These are phyloP conservation scores for Trichoderma guizhouense DNA, from an alignment of 2,329 filamentous ascomycete genomes.

Conservation along the genomic window DNA sequence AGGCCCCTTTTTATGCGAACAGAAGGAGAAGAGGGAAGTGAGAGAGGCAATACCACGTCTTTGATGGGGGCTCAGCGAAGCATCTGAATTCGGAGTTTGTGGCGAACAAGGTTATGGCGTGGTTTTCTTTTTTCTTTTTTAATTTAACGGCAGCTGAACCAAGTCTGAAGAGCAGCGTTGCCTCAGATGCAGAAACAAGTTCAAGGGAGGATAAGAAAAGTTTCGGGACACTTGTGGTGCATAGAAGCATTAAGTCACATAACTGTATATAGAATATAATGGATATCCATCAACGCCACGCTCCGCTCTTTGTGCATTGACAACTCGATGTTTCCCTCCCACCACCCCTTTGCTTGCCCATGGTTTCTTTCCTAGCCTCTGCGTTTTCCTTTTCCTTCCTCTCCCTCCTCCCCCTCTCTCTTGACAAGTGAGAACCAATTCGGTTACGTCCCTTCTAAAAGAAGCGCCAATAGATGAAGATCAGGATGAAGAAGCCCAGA, in stretches of 20 bases:
- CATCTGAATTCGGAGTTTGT: constrained; percentile 15
- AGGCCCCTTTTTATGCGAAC: neutral
- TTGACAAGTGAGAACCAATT: neutral
- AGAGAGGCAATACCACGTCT: constrained; percentile 9
- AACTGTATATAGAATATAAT: constrained; percentile 25
- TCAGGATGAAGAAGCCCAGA: constrained; percentile 74
- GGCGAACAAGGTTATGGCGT: constrained; percentile 6
- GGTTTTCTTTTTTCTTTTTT: neutral
- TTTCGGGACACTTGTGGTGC: constrained; percentile 5
- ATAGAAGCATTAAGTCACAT: constrained; percentile 22
- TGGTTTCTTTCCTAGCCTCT: neutral
- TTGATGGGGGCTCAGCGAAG: constrained; percentile 7
- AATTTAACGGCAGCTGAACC: neutral
- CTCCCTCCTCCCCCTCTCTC: neutral
- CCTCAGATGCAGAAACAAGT: neutral
- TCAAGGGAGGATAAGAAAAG: neutral
- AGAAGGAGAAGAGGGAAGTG: neutral
- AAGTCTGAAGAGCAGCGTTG: constrained; percentile 2
- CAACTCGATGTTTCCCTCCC: neutral
- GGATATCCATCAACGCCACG: constrained; percentile 20
- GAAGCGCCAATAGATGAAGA: constrained; percentile 92
- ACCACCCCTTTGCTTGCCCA: neutral
- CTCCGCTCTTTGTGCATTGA: constrained; percentile 15
- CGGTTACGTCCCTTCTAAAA: constrained; percentile 52
- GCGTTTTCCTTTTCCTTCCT: constrained; percentile 35